These are phyloP conservation scores for Ciborinia camelliae DNA, from an alignment of 2,329 filamentous ascomycete species.

Conservation along the genomic window DNA sequence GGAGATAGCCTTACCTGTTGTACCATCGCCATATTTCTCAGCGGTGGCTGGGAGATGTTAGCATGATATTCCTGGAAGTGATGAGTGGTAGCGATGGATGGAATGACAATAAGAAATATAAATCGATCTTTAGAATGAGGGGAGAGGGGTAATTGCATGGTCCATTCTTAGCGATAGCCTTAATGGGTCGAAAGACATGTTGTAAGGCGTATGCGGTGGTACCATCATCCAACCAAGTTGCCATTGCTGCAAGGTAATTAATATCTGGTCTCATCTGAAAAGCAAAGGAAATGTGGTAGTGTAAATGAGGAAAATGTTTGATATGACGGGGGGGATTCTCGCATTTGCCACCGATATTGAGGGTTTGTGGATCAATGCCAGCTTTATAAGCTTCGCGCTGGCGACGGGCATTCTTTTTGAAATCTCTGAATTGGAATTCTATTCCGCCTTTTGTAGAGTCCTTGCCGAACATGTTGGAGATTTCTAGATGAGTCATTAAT, in stretches of 20 bases:
- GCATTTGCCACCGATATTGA: slow-evolving; percentile 26
- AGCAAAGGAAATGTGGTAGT: slow-evolving; percentile 14
- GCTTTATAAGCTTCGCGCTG: slow-evolving; percentile 46
- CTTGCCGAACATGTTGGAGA: slow-evolving; percentile 44
- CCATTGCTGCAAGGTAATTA: slow-evolving; percentile 29
- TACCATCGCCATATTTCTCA: slow-evolving; percentile 30
- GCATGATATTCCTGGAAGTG: slow-evolving; percentile 22
- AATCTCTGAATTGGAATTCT: slow-evolving; percentile 57
- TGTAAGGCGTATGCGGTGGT: slow-evolving; percentile 30
- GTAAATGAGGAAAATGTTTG: slow-evolving; percentile 1
- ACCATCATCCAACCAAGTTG: slow-evolving; percentile 29
- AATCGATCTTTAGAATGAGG: neutral
- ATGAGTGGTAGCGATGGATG: slow-evolving; percentile 18
- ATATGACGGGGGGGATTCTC: slow-evolving; percentile 12
- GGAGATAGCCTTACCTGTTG: slow-evolving; percentile 34
- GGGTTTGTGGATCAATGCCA: slow-evolving; percentile 44
- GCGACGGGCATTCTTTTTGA: slow-evolving; percentile 52
- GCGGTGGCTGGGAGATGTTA: slow-evolving; percentile 35
- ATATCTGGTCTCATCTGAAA: slow-evolving; percentile 14
- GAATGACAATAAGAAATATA: slow-evolving; percentile 22
- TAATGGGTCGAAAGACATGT: slow-evolving; percentile 35
- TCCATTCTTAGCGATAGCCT: slow-evolving; percentile 26
- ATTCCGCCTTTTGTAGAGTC: slow-evolving; percentile 56
- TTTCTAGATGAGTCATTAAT: slow-evolving; percentile 10
- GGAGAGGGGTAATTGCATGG: slow-evolving; percentile 6